Base-by-base conservation (phyloP, 768 basidiomycete species). In the Suillus plorans region DNA sequence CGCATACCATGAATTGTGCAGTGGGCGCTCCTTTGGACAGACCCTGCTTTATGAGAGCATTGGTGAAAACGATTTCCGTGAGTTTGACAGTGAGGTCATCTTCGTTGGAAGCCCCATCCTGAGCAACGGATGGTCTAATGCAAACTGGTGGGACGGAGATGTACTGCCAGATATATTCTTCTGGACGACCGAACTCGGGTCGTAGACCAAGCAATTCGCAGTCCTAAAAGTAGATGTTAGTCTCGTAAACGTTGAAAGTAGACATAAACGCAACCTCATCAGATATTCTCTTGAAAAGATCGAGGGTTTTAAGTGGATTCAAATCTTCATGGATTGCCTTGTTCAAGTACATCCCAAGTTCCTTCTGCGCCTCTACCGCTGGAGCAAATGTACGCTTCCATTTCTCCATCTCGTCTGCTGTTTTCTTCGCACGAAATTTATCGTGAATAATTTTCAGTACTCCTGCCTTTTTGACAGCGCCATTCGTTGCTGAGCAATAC, bases 81-180 rank as follows among this genome's bases (percentile, higher is more conserved):
- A 99, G 86, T 73, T 99, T 99, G 67, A 97, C 95, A 0, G 97
- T 99, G 39, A 99, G 82, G 76, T 99, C 97, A 69, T 99, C 97
- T 79, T 99, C 97, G 69, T 97, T 99, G 31, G 95, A 97, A 45
- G 97, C 97, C 6, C 95, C 95, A 71, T 99, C 97, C 76, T 99
- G 97, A 0, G 93, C 91, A 1, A 99, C 97, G 4, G 95, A 97
- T 0, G 97, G 97, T 55, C 97, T 88, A 63, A 99, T 99, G 73
- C 95, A 96, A 22, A 97, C 95, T 0, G 97, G 97, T 47, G 97
- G 97, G 37, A 99, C 97, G 28, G 95, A 97, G 16, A 99, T 87
- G 76, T 98, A 99, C 76, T 99, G 97, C 97, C 97, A 99, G 60
- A 99, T 87, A 71, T 95, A 97, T 74, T 98, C 92, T 79, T 99